Conservation (phyloP, 371 early-diverging fungal genomes). For the Mortierella sp. region DNA sequence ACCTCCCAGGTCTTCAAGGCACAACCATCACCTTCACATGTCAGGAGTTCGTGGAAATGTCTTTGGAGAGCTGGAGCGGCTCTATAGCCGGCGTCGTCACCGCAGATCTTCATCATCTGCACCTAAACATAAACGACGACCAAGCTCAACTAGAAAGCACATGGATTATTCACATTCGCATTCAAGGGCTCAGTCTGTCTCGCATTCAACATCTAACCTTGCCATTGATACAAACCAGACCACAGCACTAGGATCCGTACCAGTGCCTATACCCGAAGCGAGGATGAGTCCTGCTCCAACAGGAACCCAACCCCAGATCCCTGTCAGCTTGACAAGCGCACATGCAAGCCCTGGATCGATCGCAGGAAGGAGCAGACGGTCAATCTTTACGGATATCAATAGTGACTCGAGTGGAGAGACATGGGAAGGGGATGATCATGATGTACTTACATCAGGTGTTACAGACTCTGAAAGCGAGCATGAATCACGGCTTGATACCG, state of each 20-base stretch:
- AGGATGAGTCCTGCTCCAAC: too few species aligned
- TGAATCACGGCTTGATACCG: conserved; percentile 14
- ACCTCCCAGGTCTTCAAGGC: conserved; percentile 13
- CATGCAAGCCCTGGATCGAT: conserved; percentile 22
- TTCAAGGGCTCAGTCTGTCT: too few species aligned
- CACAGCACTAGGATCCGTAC: too few species aligned
- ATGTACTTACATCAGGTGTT: not conserved
- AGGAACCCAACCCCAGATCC: too few species aligned
- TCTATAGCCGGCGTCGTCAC: conserved; percentile 9
- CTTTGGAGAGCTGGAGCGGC: conserved; percentile 49
- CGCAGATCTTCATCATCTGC: too few species aligned
- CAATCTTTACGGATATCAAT: conserved; percentile 23
- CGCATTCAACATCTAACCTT: too few species aligned
- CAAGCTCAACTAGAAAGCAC: too few species aligned
- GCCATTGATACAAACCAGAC: too few species aligned
- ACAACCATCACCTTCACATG: conserved; percentile 17
- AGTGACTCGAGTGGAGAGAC: conserved; percentile 26
- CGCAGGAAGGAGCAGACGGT: conserved; percentile 17
- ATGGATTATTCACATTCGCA: too few species aligned
- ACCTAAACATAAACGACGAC: too few species aligned
- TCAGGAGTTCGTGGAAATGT: conserved; percentile 47
- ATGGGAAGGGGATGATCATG: not conserved
- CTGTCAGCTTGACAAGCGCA: too few species aligned
- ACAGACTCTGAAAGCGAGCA: conserved; percentile 9
- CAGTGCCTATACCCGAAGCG: too few species aligned